These are phyloP conservation scores for Brettanomyces bruxellensis DNA, from an alignment of 805 yeast species.

Conservation along the genomic window DNA sequence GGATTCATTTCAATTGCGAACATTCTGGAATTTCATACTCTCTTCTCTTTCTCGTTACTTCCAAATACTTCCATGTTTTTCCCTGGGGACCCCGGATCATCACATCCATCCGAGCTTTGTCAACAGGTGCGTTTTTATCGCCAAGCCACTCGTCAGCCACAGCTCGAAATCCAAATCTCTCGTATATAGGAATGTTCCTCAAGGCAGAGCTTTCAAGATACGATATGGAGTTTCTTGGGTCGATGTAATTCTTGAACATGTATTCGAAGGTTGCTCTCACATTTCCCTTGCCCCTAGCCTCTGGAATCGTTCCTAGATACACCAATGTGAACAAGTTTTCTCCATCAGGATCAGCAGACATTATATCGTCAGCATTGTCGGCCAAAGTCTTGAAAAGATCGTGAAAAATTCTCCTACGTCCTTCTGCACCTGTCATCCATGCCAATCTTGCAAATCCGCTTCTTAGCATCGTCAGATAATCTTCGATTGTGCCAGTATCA, in stretches of 20 bases:
- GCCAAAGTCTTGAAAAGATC: constrained; percentile 44
- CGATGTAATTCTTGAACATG: constrained; percentile 38
- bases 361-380: constrained; percentile 35
- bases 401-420: constrained; percentile 39
- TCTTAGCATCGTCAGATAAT: constrained; percentile 37
- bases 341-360: constrained; percentile 27
- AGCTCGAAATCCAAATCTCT: constrained; percentile 39
- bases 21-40: constrained; percentile 18
- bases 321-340: constrained; percentile 25
- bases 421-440: constrained; percentile 37
- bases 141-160: constrained; percentile 40
- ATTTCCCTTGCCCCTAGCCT: constrained; percentile 50
- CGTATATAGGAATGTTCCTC: constrained; percentile 43
- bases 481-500: constrained; percentile 33
- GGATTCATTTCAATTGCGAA: not conserved
- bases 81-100: constrained; percentile 30
- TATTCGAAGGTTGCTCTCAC: constrained; percentile 39
- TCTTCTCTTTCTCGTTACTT: constrained; percentile 17
- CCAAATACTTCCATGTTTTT: constrained; percentile 18
- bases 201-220: constrained; percentile 43
- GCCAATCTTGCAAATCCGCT: constrained; percentile 46
- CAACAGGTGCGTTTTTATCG: constrained; percentile 19
- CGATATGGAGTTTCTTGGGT: constrained; percentile 29
- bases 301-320: constrained; percentile 27
- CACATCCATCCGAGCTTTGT: constrained; percentile 29